Conservation (phyloP, 495 filamentous ascomycete genomes). For the Xylaria nigripes region DNA sequence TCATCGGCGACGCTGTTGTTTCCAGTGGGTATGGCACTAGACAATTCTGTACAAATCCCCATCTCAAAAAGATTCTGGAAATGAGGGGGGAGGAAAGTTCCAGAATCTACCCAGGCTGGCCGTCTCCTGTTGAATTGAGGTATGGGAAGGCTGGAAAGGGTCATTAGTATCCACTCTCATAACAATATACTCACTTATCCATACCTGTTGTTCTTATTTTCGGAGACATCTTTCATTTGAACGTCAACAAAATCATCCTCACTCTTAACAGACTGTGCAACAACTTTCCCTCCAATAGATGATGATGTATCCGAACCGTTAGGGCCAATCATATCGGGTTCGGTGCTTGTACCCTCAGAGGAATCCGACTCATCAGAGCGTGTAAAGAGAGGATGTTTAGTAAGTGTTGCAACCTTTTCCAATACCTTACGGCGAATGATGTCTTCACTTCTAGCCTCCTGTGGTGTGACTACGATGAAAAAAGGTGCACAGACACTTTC, state of each 20-base stretch:
- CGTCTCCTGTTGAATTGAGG: constrained; percentile 21
- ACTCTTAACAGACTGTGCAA: constrained; percentile 70
- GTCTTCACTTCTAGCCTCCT: constrained; percentile 44
- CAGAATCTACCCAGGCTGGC: constrained; percentile 40
- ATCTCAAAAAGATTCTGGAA: constrained; percentile 66
- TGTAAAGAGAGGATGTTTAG: constrained; percentile 35
- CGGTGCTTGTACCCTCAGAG: constrained; percentile 44
- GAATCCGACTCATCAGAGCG: constrained; percentile 37
- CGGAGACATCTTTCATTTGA: constrained; percentile 61
- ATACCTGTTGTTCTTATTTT: constrained; percentile 19
- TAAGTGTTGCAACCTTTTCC: constrained; percentile 41
- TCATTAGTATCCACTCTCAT: constrained; percentile 1
- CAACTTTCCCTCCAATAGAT: constrained; percentile 58
- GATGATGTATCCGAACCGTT: constrained; percentile 67
- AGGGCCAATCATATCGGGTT: constrained; percentile 64
- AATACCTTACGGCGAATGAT: constrained; percentile 43
- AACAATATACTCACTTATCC: constrained; percentile 8
- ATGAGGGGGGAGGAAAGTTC: constrained; percentile 37
- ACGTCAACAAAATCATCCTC: constrained; percentile 91
- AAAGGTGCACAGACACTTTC: constrained; percentile 32
- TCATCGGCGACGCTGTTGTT: constrained; percentile 51
- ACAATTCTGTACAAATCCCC: constrained; percentile 47
- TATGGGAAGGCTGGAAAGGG: background rate
- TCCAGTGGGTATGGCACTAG: constrained; percentile 51
- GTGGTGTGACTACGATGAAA: constrained; percentile 42